These are phyloP conservation scores for Mimosa pudica DNA, from an alignment of 306 rosid species.

Conservation along the genomic window DNA sequence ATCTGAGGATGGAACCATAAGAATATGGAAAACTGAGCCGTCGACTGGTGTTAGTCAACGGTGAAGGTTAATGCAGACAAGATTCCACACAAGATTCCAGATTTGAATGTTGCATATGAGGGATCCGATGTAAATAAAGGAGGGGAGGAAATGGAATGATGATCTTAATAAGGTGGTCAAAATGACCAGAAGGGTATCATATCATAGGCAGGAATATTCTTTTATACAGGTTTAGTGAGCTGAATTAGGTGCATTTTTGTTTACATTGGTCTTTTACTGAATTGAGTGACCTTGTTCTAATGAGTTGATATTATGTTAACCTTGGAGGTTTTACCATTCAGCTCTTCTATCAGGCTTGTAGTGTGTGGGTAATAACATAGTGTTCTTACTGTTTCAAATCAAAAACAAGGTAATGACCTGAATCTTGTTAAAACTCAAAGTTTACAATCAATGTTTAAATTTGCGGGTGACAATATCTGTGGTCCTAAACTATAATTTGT, in stretches of 20 bases:
- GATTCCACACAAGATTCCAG: constrained; percentile 80
- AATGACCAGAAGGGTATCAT: constrained; percentile 34
- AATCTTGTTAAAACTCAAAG: not conserved
- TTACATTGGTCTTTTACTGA: constrained; percentile 37
- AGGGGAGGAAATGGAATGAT: constrained; percentile 43
- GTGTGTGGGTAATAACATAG: constrained; percentile 20
- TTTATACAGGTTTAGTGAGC: constrained; percentile 37
- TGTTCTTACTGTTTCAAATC: constrained; percentile 20
- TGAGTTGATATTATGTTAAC: constrained; percentile 27
- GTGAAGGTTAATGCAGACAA: constrained; percentile 66
- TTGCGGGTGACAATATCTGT: not conserved
- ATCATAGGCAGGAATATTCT: constrained; percentile 33
- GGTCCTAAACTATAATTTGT: not conserved
- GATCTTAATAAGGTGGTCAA: constrained; percentile 24
- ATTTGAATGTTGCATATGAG: constrained; percentile 71
- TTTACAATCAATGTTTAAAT: not conserved
- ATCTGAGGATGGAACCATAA: constrained; percentile 97
- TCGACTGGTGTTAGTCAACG: constrained; percentile 60
- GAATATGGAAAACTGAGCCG: constrained; percentile 98
- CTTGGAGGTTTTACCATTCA: constrained; percentile 29
- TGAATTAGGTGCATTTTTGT: constrained; percentile 52
- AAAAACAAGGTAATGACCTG: constrained; percentile 15
- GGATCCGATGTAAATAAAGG: constrained; percentile 68
- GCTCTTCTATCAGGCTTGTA: constrained; percentile 22
- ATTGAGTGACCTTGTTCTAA: constrained; percentile 36